phyloP scores from a whole-genome alignment of 257 asterid genomes.

The Cruciata laevipes region DNA sequence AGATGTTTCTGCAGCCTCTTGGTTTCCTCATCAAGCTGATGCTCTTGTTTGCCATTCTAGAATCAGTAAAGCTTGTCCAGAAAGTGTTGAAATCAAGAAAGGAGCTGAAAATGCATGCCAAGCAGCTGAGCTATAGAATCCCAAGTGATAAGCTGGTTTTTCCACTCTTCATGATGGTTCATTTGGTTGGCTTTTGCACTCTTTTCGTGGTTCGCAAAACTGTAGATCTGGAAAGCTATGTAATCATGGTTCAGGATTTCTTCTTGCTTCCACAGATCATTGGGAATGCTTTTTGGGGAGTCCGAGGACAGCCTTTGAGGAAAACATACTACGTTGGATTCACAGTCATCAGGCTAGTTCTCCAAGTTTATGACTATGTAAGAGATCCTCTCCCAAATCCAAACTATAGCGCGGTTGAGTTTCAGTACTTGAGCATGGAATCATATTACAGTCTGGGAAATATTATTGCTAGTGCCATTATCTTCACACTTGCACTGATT shows the following conservation, averaged over 20 bases:
- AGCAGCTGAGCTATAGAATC: slow-evolving; percentile 1
- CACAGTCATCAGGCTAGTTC: slow-evolving; percentile 12
- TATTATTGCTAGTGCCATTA: background rate
- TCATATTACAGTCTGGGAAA: slow-evolving; percentile 8
- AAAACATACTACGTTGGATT: slow-evolving; percentile 17
- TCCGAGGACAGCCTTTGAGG: slow-evolving; percentile 12
- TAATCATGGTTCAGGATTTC: slow-evolving; percentile 15
- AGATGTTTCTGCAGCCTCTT: background rate
- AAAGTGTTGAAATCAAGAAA: slow-evolving; percentile 6
- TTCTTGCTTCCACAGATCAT: slow-evolving; percentile 24
- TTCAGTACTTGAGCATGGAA: slow-evolving; percentile 2
- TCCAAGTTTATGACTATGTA: slow-evolving; percentile 13
- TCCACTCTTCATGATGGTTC: slow-evolving; percentile 3
- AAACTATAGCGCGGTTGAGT: background rate
- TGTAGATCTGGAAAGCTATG: slow-evolving; percentile 13
- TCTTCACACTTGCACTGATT: slow-evolving; percentile 5
- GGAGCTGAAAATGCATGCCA: background rate
- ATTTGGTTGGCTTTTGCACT: slow-evolving; percentile 3
- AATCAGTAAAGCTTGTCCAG: slow-evolving; percentile 5
- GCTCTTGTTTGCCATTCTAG: slow-evolving; percentile 6
- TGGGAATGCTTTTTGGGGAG: slow-evolving; percentile 14
- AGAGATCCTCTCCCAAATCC: slow-evolving; percentile 22
- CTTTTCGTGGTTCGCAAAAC: background rate
- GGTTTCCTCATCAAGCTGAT: slow-evolving; percentile 5
- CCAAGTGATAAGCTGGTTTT: slow-evolving; percentile 15